phyloP scores from a whole-genome alignment of 192 early-diverging fungal genomes.

The Rhizophagus sp. region DNA sequence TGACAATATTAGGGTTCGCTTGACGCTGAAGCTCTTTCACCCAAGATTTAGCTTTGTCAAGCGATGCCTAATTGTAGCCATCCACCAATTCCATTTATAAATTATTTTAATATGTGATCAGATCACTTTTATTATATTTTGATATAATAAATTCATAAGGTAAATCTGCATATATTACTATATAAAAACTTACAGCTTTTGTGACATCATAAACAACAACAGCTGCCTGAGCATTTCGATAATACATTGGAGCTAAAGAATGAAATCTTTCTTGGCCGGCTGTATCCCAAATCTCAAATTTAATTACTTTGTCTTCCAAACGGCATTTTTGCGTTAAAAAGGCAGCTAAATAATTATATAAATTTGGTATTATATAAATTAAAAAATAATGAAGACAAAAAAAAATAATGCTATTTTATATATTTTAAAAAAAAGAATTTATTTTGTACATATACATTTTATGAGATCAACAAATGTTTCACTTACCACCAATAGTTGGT shows the following conservation, averaged over 20 bases:
- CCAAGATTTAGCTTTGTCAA: constrained; percentile 94
- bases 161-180: not conserved
- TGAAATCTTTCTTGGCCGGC: constrained; percentile 99
- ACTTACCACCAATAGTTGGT: constrained; percentile 90
- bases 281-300: constrained; percentile 90
- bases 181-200: constrained; percentile 50
- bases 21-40: constrained; percentile 96
- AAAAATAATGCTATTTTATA: not conserved
- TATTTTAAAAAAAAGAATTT: not conserved
- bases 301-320: constrained; percentile 80
- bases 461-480: constrained; percentile 7
- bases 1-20: constrained; percentile 93
- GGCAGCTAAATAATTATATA: constrained; percentile 53
- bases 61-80: constrained; percentile 58
- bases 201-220: constrained; percentile 98
- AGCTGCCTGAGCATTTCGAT: constrained; percentile 96
- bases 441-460: not conserved
- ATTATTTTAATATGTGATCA: constrained; percentile 1
- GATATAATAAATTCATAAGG: not conserved
- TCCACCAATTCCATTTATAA: constrained; percentile 9
- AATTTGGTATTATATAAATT: not conserved
- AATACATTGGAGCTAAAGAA: constrained; percentile 96
- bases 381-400: not conserved
- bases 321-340: constrained; percentile 93
- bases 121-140: not conserved